phyloP scores from a whole-genome alignment of 2,329 filamentous ascomycete species.

The Aspergillus novofumigatus region DNA sequence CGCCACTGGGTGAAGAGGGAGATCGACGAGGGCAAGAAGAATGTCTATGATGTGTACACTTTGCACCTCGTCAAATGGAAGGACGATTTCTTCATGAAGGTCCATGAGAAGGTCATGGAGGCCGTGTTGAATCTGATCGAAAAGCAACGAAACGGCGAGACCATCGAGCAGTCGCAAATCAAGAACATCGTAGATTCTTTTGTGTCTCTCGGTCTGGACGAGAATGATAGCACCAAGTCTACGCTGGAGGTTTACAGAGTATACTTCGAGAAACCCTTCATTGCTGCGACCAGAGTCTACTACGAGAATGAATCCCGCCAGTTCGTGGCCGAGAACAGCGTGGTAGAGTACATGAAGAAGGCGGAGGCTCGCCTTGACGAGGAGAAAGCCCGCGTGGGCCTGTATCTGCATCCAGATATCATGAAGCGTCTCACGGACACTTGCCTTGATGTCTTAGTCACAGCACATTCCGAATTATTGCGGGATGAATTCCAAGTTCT shows the following conservation, averaged over 20 bases:
- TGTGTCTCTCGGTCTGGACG: slow-evolving; percentile 89
- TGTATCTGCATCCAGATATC: slow-evolving; percentile 91
- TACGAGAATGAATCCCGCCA: slow-evolving; percentile 90
- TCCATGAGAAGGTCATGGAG: slow-evolving; percentile 86
- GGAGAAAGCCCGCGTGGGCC: slow-evolving; percentile 86
- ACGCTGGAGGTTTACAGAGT: slow-evolving; percentile 91
- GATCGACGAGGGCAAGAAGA: slow-evolving; percentile 98
- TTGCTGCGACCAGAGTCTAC: slow-evolving; percentile 76
- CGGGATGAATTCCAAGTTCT: slow-evolving; percentile 94
- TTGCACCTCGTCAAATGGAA: slow-evolving; percentile 95
- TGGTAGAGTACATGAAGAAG: slow-evolving; percentile 99
- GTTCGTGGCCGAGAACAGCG: slow-evolving; percentile 93
- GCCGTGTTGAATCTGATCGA: slow-evolving; percentile 93
- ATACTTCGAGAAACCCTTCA: slow-evolving; percentile 90
- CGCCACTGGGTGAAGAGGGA: slow-evolving; percentile 98
- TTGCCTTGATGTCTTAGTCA: slow-evolving; percentile 85
- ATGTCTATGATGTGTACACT: slow-evolving; percentile 97
- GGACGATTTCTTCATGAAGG: slow-evolving; percentile 77
- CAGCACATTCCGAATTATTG: slow-evolving; percentile 78
- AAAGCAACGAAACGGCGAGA: slow-evolving; percentile 95
- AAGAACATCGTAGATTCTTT: slow-evolving; percentile 97
- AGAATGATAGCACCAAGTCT: slow-evolving; percentile 86
- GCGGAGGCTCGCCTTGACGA: slow-evolving; percentile 84
- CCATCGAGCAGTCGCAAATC: slow-evolving; percentile 94
- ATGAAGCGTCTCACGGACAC: slow-evolving; percentile 76